phyloP scores from a whole-genome alignment of 2,329 filamentous ascomycete genomes.

The Cercospora citrullina region DNA sequence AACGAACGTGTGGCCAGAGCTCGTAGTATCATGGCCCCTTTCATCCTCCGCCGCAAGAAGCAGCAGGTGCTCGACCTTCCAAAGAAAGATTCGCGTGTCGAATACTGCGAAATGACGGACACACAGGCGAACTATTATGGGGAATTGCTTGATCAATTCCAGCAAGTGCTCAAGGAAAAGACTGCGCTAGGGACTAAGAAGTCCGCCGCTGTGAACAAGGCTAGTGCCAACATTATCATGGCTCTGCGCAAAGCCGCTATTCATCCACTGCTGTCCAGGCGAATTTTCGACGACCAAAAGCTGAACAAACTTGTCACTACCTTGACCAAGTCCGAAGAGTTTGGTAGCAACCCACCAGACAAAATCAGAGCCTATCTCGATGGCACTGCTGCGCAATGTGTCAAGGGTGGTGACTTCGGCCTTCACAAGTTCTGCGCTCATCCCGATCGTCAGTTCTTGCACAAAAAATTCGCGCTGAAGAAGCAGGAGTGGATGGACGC shows the following conservation, averaged over 20 bases:
- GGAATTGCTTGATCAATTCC: constrained; percentile 63
- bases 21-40: constrained; percentile 88
- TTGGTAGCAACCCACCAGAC: constrained; percentile 36
- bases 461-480: constrained; percentile 56
- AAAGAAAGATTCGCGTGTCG: constrained; percentile 72
- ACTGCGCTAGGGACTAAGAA: constrained; percentile 52
- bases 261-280: constrained; percentile 83
- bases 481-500: constrained; percentile 64
- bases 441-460: constrained; percentile 50
- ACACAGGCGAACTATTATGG: constrained; percentile 74
- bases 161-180: constrained; percentile 61
- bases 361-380: constrained; percentile 63
- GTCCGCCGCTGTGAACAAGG: constrained; percentile 47
- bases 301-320: constrained; percentile 66
- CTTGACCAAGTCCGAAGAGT: constrained; percentile 37
- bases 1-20: constrained; percentile 83
- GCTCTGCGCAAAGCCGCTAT: constrained; percentile 89
- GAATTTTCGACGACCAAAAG: constrained; percentile 72
- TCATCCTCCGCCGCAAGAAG: constrained; percentile 92
- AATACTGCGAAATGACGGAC: constrained; percentile 76
- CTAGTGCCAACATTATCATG: constrained; percentile 61
- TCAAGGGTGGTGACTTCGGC: constrained; percentile 74
- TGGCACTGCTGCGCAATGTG: constrained; percentile 63
- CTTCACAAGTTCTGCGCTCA: constrained; percentile 59
- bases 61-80: constrained; percentile 82